A percentile compares a stretch with the other conserved stretches of the same genome.
Conservation (phyloP, 2,329 filamentous ascomycete genomes). For the Madurella fahalii region DNA sequence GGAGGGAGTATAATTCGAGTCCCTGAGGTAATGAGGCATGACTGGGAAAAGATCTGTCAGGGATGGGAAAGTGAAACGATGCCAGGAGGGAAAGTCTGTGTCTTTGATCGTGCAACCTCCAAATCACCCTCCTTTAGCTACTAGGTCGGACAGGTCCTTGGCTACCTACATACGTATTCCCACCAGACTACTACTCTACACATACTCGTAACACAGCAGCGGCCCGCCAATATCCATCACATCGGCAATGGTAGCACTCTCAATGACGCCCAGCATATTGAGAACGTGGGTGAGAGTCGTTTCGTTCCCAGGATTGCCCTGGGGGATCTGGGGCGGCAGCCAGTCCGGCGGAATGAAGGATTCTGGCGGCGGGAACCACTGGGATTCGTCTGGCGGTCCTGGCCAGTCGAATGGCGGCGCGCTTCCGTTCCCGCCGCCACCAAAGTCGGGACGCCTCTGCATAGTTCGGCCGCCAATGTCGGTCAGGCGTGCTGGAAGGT, state of each 20-base stretch:
- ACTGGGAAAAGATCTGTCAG: too few relatives aligned
- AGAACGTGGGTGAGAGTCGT: slow-evolving; percentile 28
- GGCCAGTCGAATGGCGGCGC: background rate
- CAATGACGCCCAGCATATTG: slow-evolving; percentile 28
- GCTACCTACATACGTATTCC: too few relatives aligned
- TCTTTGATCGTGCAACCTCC: too few relatives aligned
- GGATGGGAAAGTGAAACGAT: too few relatives aligned
- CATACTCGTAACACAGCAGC: slow-evolving; percentile 28
- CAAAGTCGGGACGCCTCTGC: background rate
- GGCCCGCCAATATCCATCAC: slow-evolving; percentile 29
- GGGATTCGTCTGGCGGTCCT: too few relatives aligned
- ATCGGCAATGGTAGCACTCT: slow-evolving; percentile 24
- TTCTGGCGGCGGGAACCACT: background rate
- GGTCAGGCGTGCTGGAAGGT: slow-evolving; percentile 4
- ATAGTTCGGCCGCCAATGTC: slow-evolving; percentile 7
- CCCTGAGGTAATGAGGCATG: slow-evolving; percentile 14
- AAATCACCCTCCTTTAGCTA: too few relatives aligned
- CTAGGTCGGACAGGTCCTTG: too few relatives aligned
- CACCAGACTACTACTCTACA: slow-evolving; percentile 1
- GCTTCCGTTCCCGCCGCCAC: too few relatives aligned
- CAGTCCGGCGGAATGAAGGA: background rate
- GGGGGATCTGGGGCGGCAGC: background rate
- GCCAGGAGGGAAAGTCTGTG: too few relatives aligned
- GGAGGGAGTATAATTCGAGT: slow-evolving; percentile 17
- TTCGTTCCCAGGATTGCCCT: slow-evolving; percentile 20